phyloP scores from a whole-genome alignment of 148 eudicot species.

The Amaranthus hypochondriacus region DNA sequence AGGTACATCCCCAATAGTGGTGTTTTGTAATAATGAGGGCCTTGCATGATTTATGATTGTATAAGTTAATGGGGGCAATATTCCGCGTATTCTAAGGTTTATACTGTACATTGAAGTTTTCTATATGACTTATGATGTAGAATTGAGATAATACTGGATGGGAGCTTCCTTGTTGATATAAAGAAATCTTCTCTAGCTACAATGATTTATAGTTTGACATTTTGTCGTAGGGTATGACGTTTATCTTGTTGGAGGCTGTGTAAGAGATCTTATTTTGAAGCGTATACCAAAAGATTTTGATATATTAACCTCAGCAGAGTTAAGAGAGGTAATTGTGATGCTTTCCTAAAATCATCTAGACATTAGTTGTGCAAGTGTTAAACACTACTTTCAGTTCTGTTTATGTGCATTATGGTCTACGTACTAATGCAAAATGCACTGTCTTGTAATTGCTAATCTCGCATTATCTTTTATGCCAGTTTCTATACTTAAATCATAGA shows the following conservation, averaged over 20 bases:
- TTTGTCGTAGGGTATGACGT: constrained; percentile 62
- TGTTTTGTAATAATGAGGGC: no score
- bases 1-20: no score
- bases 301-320: constrained; percentile 78
- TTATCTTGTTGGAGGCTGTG: constrained; percentile 96
- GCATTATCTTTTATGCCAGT: no score
- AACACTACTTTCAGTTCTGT: background rate
- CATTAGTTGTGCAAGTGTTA: background rate
- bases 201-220: background rate
- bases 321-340: constrained; percentile 43
- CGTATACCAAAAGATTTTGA: constrained; percentile 86
- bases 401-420: constrained; percentile 2
- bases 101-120: no score
- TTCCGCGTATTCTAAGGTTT: no score
- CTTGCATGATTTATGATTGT: no score
- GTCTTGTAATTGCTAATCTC: background rate
- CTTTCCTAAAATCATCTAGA: background rate
- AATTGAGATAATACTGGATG: background rate
- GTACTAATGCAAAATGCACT: background rate
- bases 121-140: background rate
- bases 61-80: no score
- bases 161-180: background rate
- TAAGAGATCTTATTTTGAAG: constrained; percentile 76
- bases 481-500: background rate
- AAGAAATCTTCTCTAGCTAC: background rate